Percentiles rank a stretch among this genome's conserved stretches.
Conservation (phyloP, 768 basidiomycete genomes). For the Kwoniella sp. region DNA sequence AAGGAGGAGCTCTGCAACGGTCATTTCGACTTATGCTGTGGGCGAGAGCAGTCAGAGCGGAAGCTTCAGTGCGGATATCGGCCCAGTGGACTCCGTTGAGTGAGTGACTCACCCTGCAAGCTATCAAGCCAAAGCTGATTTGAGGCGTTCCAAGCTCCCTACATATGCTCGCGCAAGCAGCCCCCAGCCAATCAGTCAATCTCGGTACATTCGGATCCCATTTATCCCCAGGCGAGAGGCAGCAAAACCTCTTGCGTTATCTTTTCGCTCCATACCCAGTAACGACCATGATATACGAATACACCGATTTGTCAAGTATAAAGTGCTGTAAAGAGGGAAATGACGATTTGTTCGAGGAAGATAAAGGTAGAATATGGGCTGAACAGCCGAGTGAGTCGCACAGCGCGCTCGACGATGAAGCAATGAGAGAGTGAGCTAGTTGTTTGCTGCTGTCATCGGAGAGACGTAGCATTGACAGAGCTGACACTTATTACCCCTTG, state of each 20-base stretch:
- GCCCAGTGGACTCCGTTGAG: conserved; percentile 3
- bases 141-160: no score
- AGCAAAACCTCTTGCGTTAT: conserved; percentile 45
- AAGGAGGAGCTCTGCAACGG: not conserved
- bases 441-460: no score
- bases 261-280: conserved; percentile 52
- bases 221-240: not conserved
- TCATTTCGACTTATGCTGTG: conserved; percentile 5
- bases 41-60: conserved; percentile 14
- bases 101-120: conserved; percentile 11
- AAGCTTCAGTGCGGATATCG: not conserved
- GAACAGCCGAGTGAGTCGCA: conserved; percentile 65
- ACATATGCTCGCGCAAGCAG: not conserved
- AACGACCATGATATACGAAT: conserved; percentile 33
- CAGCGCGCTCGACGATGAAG: conserved; percentile 68
- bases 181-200: not conserved
- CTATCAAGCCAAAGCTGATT: no score
- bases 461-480: not conserved
- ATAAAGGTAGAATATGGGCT: conserved; percentile 34
- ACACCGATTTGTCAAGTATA: conserved; percentile 45
- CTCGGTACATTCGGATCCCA: not conserved
- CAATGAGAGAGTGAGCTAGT: conserved; percentile 70
- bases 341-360: conserved; percentile 44
- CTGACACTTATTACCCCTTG: conserved; percentile 20
- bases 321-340: conserved; percentile 27